phyloP scores from a whole-genome alignment of 1,284 basidiomycete genomes.

The Puccinia novopanici region DNA sequence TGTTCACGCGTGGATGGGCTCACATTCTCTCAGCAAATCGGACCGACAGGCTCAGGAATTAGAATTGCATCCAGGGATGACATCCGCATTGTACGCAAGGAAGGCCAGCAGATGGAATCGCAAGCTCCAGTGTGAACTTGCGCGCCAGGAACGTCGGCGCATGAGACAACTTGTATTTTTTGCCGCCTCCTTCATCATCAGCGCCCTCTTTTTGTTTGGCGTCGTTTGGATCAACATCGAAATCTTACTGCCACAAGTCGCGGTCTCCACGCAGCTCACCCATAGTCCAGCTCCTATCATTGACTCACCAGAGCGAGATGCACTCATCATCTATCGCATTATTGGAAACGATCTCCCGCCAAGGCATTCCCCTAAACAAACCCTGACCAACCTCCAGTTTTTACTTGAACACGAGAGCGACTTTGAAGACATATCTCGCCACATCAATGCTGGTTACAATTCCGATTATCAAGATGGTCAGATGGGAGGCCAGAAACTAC shows the following conservation, averaged over 20 bases:
- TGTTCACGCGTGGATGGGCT: background rate
- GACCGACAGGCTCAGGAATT: conserved; percentile 1
- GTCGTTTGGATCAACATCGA: conserved; percentile 19
- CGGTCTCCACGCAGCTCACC: background rate
- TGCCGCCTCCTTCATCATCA: conserved; percentile 23
- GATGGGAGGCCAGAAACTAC: conserved; percentile 13
- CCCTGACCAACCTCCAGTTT: conserved; percentile 57
- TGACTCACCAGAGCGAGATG: conserved; percentile 55
- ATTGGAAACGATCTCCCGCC: conserved; percentile 59
- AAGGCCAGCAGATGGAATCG: conserved; percentile 19
- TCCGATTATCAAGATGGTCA: conserved; percentile 51
- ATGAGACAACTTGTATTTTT: conserved; percentile 33
- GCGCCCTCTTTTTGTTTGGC: conserved; percentile 18
- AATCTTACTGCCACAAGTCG: background rate
- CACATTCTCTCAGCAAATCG: background rate
- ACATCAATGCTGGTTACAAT: conserved; percentile 52
- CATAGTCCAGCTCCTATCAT: background rate
- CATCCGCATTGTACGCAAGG: background rate
- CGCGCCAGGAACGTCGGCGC: conserved; percentile 10
- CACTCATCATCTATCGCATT: conserved; percentile 57
- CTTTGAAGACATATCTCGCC: conserved; percentile 53
- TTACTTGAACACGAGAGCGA: conserved; percentile 57
- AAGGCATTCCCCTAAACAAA: conserved; percentile 57
- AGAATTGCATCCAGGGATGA: background rate
- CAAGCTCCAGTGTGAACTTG: background rate